Conservation (phyloP, 2,329 filamentous ascomycete species). For the Alternaria conjuncta region DNA sequence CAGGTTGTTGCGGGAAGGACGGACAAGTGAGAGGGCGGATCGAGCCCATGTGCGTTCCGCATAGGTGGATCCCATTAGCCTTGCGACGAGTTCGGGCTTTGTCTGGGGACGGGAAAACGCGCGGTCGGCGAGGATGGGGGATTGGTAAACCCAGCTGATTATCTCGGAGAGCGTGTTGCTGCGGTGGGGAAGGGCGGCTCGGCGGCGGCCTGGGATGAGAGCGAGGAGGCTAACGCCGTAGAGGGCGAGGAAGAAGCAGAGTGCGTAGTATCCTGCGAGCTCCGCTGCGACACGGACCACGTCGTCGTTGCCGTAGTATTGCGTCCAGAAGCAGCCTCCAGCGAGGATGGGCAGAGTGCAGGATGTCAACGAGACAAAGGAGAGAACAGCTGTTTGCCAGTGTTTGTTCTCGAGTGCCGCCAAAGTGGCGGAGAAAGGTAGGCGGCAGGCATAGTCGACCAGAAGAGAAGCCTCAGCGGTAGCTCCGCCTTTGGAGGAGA, state of each 20-base stretch:
- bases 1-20: constrained; percentile 37
- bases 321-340: constrained; percentile 75
- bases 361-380: constrained; percentile 65
- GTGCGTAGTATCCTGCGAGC: constrained; percentile 73
- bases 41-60: constrained; percentile 50
- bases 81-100: constrained; percentile 71
- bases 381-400: constrained; percentile 68
- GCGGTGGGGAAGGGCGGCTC: constrained; percentile 73
- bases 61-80: constrained; percentile 66
- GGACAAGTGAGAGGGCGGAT: constrained; percentile 36
- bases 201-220: constrained; percentile 64
- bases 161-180: constrained; percentile 77
- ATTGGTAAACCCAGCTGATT: constrained; percentile 77
- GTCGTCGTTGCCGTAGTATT: constrained; percentile 59
- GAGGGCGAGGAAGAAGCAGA: constrained; percentile 74
- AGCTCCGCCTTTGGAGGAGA: constrained; percentile 65
- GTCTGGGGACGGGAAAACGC: constrained; percentile 72
- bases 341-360: constrained; percentile 70
- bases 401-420: constrained; percentile 67
- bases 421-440: constrained; percentile 66
- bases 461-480: constrained; percentile 69
- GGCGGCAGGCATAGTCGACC: constrained; percentile 71
- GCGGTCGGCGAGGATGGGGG: constrained; percentile 73
- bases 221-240: constrained; percentile 69
- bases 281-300: constrained; percentile 67